Evolutionary conservation across 1,284 basidiomycete species (phyloP), one percentile per base, ranked within the genome.

Genomic region (Ceratobasidium sp.): DNA sequence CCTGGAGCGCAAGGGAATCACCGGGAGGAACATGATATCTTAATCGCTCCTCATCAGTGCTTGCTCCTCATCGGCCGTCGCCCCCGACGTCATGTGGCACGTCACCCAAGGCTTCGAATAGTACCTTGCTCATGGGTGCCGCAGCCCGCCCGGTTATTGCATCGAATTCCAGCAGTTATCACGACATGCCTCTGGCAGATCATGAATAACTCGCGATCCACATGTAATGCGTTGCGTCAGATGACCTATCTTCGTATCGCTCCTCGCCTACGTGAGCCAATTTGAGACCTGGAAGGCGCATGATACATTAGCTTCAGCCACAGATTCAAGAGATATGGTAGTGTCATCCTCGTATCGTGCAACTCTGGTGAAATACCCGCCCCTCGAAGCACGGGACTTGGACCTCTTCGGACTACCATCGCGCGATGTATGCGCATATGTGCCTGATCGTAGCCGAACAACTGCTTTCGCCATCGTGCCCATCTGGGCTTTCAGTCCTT

Each of bases 311-410:
- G 38, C 59, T 17, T 62, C 28, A 62, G 59, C 59, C 59, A 62
- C 59, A 38, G 59, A 62, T 62, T 5, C 20, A 38, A 38, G 28
- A 59, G 33, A 62, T 9, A 38, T 62, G 38, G 59, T 38, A 38
- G 33, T n/a, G 40, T 38, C 59, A 5, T 17, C 59, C 23, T 40
- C 38, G 9, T 62, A n/a, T n/a, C 33, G n/a, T 28, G 59, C 59
- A 13, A 62, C 38, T 17, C 33, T 38, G 0, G 84, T 80, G 44
- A 66, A 65, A 57, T 50, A 15, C 33, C 59, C 56, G 54, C 64
- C 40, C 76, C 7, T 28, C 38, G 42, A 28, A 33, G 26, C 20
- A 13, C 50, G 44, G 44, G 38, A n/a, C 44, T 64, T 6, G 62
- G 52, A 38, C 62, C 38, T 67, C 50, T 38, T 50, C 26, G 54